Base-by-base conservation (phyloP, 83 land plant genomes). In the Isoetes engelmannii region DNA sequence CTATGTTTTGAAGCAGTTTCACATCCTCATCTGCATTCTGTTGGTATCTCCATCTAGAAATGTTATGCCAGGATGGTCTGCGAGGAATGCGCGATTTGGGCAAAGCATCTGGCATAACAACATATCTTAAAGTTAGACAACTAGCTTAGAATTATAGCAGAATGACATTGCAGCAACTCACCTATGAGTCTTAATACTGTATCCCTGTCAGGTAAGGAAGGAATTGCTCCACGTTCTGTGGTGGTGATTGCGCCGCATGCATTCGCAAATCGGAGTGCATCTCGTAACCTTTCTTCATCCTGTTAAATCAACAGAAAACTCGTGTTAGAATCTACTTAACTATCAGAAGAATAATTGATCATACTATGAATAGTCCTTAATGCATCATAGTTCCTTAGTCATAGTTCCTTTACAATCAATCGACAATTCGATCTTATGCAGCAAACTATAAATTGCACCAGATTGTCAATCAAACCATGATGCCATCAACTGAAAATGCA, bases 171-270 rank as follows among this genome's bases (percentile, higher is more conserved):
- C 17, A 12, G 17, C 15, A 51, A 51, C 55, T 51, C 19, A 59
- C 62, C 62, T 12, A 80, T 62, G 44, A 80, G 76, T 44, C 74
- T 47, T 53, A 68, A 37, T 6, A 80, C 83, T 6, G 65, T 59
- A 7, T 63, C 41, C 20, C 48, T 56, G 46, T 74, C 67, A 20
- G 92, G 92, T 63, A 87, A 63, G 45, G 92, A 81, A 44, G 92
- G 92, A 28, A 87, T 87, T 20, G 92, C 89, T 7, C 92, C 92
- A 66, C 79, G 85, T 63, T 85, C 76, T 42, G 92, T 87, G 4
- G 89, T 85, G 4, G 89, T 83, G 20, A 87, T 83, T 8, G 86
- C 92, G 19, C 92, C 92, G 67, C 92, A 83, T 1, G 79, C 89
- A 74, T 83, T 85, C 0, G 89, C 81, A 76, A 81, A 85, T 56